Conservation (phyloP, 768 basidiomycete genomes). For the Amanita fuliginea region DNA sequence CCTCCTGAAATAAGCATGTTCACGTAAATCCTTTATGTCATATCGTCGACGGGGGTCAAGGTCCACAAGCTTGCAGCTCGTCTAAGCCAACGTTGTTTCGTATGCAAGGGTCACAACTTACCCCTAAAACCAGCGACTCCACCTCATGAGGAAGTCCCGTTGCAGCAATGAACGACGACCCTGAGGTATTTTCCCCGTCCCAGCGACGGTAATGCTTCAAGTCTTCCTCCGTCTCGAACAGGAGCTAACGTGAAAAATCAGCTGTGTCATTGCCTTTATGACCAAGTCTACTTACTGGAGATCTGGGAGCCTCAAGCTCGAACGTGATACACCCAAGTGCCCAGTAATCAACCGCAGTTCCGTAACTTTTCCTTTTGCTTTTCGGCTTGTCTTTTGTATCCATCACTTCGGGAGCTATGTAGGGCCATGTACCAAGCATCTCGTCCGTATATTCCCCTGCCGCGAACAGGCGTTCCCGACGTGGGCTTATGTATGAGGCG, state of each 20-base stretch:
- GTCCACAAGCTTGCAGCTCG: slow-evolving; percentile 11
- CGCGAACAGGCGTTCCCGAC: slow-evolving; percentile 9
- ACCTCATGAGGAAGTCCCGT: slow-evolving; percentile 12
- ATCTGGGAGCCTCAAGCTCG: slow-evolving; percentile 20
- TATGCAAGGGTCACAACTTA: slow-evolving; percentile 6
- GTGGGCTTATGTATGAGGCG: slow-evolving; percentile 15
- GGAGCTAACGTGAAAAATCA: slow-evolving; percentile 15
- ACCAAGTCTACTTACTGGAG: slow-evolving; percentile 12
- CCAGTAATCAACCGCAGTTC: slow-evolving; percentile 29
- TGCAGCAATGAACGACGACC: slow-evolving; percentile 14
- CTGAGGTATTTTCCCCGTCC: slow-evolving; percentile 2
- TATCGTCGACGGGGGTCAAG: slow-evolving; percentile 12
- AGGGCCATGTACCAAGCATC: slow-evolving; percentile 22
- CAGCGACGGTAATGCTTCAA: slow-evolving; percentile 12
- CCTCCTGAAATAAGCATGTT: slow-evolving; percentile 15
- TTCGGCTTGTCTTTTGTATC: slow-evolving; percentile 12
- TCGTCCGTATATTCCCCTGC: slow-evolving; percentile 13
- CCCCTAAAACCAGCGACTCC: slow-evolving; percentile 21
- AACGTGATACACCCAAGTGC: slow-evolving; percentile 28
- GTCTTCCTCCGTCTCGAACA: slow-evolving; percentile 19
- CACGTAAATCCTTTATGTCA: slow-evolving; percentile 10
- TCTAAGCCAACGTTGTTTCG: neutral
- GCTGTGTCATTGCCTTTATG: too few relatives aligned
- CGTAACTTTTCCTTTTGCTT: slow-evolving; percentile 14
- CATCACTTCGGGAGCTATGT: slow-evolving; percentile 31